A percentile compares a stretch with the other conserved stretches of the same genome.
Conservation (phyloP, 2,329 filamentous ascomycete species). For the Fusarium hainanense region DNA sequence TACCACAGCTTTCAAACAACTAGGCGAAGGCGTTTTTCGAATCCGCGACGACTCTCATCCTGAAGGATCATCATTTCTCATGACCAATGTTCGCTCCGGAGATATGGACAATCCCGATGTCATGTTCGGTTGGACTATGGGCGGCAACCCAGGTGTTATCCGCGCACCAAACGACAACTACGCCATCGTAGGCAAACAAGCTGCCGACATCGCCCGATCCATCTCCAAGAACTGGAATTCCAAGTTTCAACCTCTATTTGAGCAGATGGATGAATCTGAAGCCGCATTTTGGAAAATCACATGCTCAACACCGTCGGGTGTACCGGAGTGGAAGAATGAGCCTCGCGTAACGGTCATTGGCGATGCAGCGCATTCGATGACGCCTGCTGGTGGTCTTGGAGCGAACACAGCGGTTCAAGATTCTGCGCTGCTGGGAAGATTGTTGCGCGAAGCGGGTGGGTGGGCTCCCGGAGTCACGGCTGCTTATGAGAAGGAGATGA, state of each 20-base stretch:
- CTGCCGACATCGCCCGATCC: conserved; percentile 67
- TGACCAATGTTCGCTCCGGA: conserved; percentile 71
- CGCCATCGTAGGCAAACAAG: conserved; percentile 65
- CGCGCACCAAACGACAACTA: conserved; percentile 69
- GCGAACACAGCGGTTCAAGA: conserved; percentile 68
- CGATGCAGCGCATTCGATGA: conserved; percentile 69
- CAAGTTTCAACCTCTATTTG: conserved; percentile 66
- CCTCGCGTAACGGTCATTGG: conserved; percentile 68
- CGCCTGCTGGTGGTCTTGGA: conserved; percentile 65
- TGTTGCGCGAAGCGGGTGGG: conserved; percentile 64
- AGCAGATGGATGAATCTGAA: conserved; percentile 66
- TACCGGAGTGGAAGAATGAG: conserved; percentile 70
- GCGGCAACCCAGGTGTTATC: conserved; percentile 67
- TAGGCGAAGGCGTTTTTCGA: conserved; percentile 72
- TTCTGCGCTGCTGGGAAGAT: conserved; percentile 63
- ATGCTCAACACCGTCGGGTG: conserved; percentile 68
- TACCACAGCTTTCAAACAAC: conserved; percentile 67
- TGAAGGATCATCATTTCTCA: conserved; percentile 62
- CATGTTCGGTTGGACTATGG: conserved; percentile 73
- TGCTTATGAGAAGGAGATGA: conserved; percentile 71
- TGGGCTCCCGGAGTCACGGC: conserved; percentile 64
- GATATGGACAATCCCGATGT: conserved; percentile 69
- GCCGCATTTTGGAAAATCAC: conserved; percentile 76
- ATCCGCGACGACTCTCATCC: conserved; percentile 61
- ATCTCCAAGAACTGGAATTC: conserved; percentile 67